A percentile compares a stretch with the other conserved stretches of the same genome.
These are phyloP conservation scores for Ogataea kodamae DNA, from an alignment of 805 yeast genomes.

Conservation along the genomic window DNA sequence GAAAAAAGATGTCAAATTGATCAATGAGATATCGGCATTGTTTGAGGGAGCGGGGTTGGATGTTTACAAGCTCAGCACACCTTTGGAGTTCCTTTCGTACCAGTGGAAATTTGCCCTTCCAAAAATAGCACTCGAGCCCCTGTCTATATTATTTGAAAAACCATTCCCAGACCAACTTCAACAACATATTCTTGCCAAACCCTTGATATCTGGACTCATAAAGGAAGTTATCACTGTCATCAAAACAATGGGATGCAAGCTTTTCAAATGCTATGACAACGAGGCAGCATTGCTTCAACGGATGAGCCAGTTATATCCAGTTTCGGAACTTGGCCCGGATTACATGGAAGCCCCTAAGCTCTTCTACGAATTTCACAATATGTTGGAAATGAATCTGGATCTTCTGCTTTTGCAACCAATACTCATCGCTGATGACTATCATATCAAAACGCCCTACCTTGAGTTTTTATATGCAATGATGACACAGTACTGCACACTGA, in stretches of 20 bases:
- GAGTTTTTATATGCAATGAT: slow-evolving; percentile 80
- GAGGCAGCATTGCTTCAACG: slow-evolving; percentile 55
- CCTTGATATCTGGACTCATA: slow-evolving; percentile 75
- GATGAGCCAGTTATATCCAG: slow-evolving; percentile 48
- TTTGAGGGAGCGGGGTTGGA: slow-evolving; percentile 40
- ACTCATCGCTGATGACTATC: slow-evolving; percentile 82
- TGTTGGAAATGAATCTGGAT: slow-evolving; percentile 63
- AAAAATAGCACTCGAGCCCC: slow-evolving; percentile 71
- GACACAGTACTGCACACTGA: slow-evolving; percentile 57
- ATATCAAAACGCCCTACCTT: slow-evolving; percentile 83
- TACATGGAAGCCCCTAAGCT: slow-evolving; percentile 51
- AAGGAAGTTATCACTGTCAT: slow-evolving; percentile 70
- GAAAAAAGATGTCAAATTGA: slow-evolving; percentile 37
- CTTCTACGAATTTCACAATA: slow-evolving; percentile 62
- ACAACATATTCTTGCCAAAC: slow-evolving; percentile 76
- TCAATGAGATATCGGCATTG: slow-evolving; percentile 36
- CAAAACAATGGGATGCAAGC: slow-evolving; percentile 72
- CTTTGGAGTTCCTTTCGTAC: slow-evolving; percentile 59
- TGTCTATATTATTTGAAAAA: slow-evolving; percentile 69
- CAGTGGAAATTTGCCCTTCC: slow-evolving; percentile 88
- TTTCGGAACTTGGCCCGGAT: slow-evolving; percentile 24
- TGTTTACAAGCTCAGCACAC: slow-evolving; percentile 47
- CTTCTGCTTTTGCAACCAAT: slow-evolving; percentile 81
- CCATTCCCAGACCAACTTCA: slow-evolving; percentile 57
- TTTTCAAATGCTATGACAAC: slow-evolving; percentile 66